These are phyloP conservation scores for Gynandropsis gynandra DNA, from an alignment of 345 rosid species.

Conservation along the genomic window DNA sequence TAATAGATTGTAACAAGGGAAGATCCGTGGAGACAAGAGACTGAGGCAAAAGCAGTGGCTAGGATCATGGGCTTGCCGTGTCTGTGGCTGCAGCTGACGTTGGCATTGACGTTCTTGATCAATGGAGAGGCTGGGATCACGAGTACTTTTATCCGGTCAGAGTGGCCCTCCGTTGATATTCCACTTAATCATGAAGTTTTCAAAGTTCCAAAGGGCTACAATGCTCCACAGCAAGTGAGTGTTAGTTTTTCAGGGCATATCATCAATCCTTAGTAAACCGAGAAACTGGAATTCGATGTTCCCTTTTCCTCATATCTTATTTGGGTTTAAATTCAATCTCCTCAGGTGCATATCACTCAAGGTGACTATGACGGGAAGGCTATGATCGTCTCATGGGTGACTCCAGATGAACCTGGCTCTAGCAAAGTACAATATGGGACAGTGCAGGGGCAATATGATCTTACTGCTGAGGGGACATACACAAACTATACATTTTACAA, in stretches of 20 bases:
- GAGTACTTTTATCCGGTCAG: conserved; percentile 57
- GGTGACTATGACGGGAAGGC: conserved; percentile 89
- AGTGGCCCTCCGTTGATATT: conserved; percentile 84
- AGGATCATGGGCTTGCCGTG: conserved; percentile 23
- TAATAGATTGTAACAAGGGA: too few relatives aligned
- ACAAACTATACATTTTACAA: conserved; percentile 65
- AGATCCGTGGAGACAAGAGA: too few relatives aligned
- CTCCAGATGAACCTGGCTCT: conserved; percentile 57
- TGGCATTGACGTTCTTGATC: conserved; percentile 26
- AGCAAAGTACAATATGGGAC: conserved; percentile 56
- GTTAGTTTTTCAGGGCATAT: not conserved
- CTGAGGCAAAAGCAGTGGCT: not conserved
- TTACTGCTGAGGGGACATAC: conserved; percentile 50
- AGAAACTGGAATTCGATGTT: not conserved
- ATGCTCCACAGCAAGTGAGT: conserved; percentile 85
- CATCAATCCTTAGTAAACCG: not conserved
- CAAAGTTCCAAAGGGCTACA: conserved; percentile 64
- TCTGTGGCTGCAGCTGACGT: conserved; percentile 13
- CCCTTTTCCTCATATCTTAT: not conserved
- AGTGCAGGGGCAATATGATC: conserved; percentile 37
- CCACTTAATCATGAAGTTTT: conserved; percentile 69
- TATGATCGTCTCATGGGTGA: conserved; percentile 84
- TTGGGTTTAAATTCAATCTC: not conserved
- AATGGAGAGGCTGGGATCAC: conserved; percentile 55
- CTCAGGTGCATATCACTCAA: conserved; percentile 86